Conservation (phyloP, 495 filamentous ascomycete species). For the Trichoderma gamsii region DNA sequence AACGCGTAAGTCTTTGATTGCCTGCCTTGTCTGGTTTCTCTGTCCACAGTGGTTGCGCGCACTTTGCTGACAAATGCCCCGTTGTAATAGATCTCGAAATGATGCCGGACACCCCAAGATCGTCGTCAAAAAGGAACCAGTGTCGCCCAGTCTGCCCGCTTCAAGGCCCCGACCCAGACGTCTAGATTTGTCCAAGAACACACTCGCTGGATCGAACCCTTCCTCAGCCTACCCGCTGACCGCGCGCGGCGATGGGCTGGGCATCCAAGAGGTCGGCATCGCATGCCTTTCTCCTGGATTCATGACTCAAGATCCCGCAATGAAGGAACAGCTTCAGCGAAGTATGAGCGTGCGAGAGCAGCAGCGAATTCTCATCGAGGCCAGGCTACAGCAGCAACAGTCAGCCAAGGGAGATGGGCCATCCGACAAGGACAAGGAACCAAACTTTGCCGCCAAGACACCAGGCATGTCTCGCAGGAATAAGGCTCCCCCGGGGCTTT, state of each 20-base stretch:
- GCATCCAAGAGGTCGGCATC: constrained; percentile 86
- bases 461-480: constrained; percentile 59
- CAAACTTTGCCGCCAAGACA: constrained; percentile 55
- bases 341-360: constrained; percentile 92
- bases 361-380: constrained; percentile 90
- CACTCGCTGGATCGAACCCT: constrained; percentile 45
- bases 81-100: constrained; percentile 43
- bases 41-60: constrained; percentile 22
- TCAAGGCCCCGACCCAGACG: constrained; percentile 79
- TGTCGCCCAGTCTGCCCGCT: constrained; percentile 69
- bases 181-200: constrained; percentile 79
- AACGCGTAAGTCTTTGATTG: constrained; percentile 40
- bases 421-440: constrained; percentile 22
- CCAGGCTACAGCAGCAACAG: constrained; percentile 79
- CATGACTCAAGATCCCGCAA: constrained; percentile 89
- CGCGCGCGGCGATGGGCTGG: constrained; percentile 65
- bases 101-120: constrained; percentile 62
- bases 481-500: constrained; percentile 82
- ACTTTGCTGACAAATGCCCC: constrained; percentile 20
- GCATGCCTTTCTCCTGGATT: constrained; percentile 95
- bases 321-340: constrained; percentile 90
- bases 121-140: constrained; percentile 92
- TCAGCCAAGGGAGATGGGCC: constrained; percentile 70
- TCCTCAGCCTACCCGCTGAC: constrained; percentile 71
- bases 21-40: constrained; percentile 19